Base-by-base conservation (phyloP, 495 filamentous ascomycete genomes). In the Copromyces sp. region DNA sequence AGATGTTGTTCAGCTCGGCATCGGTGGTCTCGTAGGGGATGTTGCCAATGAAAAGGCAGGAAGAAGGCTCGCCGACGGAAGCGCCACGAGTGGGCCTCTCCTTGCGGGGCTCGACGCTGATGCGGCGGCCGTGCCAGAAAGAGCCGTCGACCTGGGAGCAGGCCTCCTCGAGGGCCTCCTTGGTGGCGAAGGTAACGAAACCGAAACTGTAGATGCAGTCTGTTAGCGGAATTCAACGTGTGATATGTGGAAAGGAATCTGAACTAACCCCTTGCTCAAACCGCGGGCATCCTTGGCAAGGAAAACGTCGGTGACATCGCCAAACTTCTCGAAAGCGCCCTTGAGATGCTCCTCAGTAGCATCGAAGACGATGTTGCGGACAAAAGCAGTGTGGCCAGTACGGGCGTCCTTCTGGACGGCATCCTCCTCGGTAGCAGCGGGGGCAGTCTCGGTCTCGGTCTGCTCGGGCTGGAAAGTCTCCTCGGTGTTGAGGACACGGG, bases 1-100 rank as follows among this genome's bases (percentile, higher is more conserved):
- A 96, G 38, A 98, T 81, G 37, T 89, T 83, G 79, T 97, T 94
- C 39, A 99, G 83, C 75, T 99, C 95, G 44, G 87, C 87, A 76
- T 98, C 95, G 4, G 92, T 91, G 83, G 95, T 90, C 81, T 97
- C 92, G 76, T 92, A 97, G 42, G 92, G 88, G 78, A 99, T 89
- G 81, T 96, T 95, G 72, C 95, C 95, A 74, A 99, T 87, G 81
- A 91, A 98, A 41, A 99, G 85, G 6, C 90, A 92, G 70, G 84
- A 86, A 29, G 88, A 88, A 16, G 91, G 89, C 24, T 81, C 74
- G 42, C 80, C 68, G 68, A 45, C 71, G 4, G 61, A 47, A 44
- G 74, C 35, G 3, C 29, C 32, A 24, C 61, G n/a, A 1, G 9
- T 47, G 68, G n/a, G 42, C 32, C 71, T 69, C 9, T 42, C 71